Conservation (phyloP, 176 grass and related monocot species). For the Avena insularis region DNA sequence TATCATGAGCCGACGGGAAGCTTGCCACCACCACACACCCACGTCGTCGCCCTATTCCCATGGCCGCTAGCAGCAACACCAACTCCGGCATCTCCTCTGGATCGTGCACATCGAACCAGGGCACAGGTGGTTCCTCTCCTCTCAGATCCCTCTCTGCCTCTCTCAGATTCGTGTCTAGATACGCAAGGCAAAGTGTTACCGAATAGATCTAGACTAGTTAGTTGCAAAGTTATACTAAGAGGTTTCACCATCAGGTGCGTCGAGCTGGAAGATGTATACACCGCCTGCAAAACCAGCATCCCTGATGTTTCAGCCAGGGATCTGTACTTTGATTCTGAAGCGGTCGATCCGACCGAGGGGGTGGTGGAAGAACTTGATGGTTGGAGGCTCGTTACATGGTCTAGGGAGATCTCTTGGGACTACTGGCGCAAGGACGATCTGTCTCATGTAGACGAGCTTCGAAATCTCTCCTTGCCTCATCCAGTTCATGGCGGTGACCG, state of each 20-base stretch:
- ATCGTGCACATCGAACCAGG: too few species aligned
- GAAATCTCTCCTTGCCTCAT: not conserved
- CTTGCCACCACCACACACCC: too few species aligned
- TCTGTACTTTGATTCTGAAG: not conserved
- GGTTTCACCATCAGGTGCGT: not conserved
- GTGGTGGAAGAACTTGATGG: not conserved
- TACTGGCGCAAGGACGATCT: not conserved
- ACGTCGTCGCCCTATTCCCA: too few species aligned
- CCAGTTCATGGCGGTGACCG: not conserved
- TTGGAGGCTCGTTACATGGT: conserved; percentile 7
- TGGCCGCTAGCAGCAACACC: too few species aligned
- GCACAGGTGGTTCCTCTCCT: too few species aligned
- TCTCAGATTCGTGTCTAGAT: too few species aligned
- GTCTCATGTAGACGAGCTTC: not conserved
- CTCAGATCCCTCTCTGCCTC: too few species aligned
- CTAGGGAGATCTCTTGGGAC: not conserved
- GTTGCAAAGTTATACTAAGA: too few species aligned
- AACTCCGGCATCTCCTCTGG: too few species aligned
- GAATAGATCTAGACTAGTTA: too few species aligned
- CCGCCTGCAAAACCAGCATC: not conserved
- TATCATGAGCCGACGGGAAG: too few species aligned
- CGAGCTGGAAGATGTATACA: not conserved
- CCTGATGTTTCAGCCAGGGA: not conserved
- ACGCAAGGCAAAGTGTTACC: too few species aligned
- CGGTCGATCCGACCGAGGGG: not conserved